A percentile compares a stretch with the other conserved stretches of the same genome.
Conservation (phyloP, 176 grass and related monocot species). For the Eleusine coracana region DNA sequence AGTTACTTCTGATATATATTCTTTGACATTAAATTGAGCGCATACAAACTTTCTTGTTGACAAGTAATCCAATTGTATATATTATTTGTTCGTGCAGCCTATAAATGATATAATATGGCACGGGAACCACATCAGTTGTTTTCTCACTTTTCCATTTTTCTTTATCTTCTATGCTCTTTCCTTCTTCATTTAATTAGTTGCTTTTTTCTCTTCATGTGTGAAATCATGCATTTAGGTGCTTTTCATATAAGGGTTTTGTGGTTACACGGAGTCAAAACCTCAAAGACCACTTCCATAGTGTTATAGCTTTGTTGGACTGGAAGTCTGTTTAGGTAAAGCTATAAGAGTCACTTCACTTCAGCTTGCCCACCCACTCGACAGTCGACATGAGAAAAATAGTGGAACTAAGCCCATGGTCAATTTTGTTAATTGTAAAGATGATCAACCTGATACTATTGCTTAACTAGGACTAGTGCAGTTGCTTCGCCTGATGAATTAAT, state of each 20-base stretch:
- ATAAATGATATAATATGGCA: neutral
- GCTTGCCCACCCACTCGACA: constrained; percentile 13
- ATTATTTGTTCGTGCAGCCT: neutral
- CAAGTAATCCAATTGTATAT: neutral
- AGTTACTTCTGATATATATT: neutral
- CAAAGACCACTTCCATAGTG: constrained; percentile 5
- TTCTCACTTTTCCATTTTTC: neutral
- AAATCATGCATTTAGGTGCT: neutral
- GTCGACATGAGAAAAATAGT: neutral
- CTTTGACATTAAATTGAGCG: neutral
- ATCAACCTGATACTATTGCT: neutral
- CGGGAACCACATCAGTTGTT: constrained; percentile 27
- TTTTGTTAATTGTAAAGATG: constrained; percentile 1
- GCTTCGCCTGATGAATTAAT: too few species aligned
- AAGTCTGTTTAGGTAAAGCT: constrained; percentile 38
- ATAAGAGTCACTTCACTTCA: constrained; percentile 32
- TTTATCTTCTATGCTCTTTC: neutral
- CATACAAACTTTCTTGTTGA: neutral
- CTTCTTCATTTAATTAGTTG: neutral
- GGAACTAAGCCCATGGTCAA: constrained; percentile 19
- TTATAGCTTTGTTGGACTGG: constrained; percentile 32
- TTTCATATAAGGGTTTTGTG: constrained; percentile 28
- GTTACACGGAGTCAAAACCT: constrained; percentile 24
- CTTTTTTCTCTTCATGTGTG: neutral
- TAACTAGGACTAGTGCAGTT: neutral